Evolutionary conservation across 257 asterid species (phyloP).

Genomic region (Ilex asprella): DNA sequence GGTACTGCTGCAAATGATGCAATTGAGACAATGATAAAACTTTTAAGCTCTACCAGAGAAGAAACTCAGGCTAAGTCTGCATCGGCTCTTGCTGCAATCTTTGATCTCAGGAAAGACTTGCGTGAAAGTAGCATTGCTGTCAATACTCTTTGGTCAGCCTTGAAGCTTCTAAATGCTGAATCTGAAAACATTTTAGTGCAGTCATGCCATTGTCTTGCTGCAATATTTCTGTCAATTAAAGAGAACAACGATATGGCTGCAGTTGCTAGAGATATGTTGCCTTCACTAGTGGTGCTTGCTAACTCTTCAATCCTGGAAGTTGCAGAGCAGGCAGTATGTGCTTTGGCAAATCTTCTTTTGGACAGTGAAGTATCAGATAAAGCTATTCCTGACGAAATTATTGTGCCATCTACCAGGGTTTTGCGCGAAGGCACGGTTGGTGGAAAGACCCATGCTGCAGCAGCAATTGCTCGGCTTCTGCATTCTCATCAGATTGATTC

Average conservation of each 20-base stretch:
- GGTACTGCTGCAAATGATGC: constrained; percentile 1
- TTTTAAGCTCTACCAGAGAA: background rate
- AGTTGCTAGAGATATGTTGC: background rate
- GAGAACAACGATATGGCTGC: background rate
- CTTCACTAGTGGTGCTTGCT: background rate
- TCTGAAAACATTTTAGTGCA: background rate
- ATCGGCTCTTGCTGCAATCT: background rate
- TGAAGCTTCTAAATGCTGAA: background rate
- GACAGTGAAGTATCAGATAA: background rate
- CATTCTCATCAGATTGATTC: background rate
- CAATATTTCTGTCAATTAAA: background rate
- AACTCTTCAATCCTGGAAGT: background rate
- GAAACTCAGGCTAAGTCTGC: background rate
- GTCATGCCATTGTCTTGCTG: background rate
- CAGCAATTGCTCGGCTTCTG: background rate
- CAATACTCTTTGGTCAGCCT: background rate
- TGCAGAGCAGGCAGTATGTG: background rate
- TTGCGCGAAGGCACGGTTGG: background rate
- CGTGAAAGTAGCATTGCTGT: background rate
- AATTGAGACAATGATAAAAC: background rate
- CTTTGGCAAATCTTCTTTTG: background rate
- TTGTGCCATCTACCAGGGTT: background rate
- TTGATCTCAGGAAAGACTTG: background rate
- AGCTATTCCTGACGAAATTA: background rate
- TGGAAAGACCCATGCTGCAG: background rate